Evolutionary conservation across 208 protist genomes (phyloP), one percentile per base, ranked within the genome.

Genomic region (Leptomonas pyrrhocoris): DNA sequence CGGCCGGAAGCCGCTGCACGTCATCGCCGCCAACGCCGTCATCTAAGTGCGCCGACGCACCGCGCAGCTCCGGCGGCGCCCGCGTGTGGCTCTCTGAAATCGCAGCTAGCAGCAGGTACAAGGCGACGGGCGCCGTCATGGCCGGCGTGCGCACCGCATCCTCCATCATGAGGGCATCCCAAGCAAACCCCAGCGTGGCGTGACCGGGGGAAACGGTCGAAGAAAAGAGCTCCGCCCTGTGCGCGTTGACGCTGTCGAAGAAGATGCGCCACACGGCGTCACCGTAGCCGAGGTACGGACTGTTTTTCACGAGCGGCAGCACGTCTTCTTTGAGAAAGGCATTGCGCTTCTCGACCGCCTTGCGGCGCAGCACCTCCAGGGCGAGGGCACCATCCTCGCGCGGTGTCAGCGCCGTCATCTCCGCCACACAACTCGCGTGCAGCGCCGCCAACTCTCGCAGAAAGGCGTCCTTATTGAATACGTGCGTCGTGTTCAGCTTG

Each of bases 351-450:
- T 83, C 55, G 13, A 94, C 54, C 1, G 81, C 80, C 64, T 83
- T 85, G 48, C 91, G 88, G 9, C 81, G 80, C 48, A 96, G 80
- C 57, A 93, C 84, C 73, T 92, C 88, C n/a, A 93, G 42, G n/a
- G 85, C 91, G 28, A 94, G 58, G 4, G 34, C 12, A 16, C 79
- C 66, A 45, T 89, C 81, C 68, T 87, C 70, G 19, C 71, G 62
- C 19, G 28, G 38, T 15, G 68, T 75, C 27, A 79, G 28, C 3
- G 54, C 54, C 4, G 31, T 21, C 45, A 88, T 77, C 42, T 68
- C 77, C 7, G 66, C 60, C 31, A 67, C 18, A 19, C 59, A 77
- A 7, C 48, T 12, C 2, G 53, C 64, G 56, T 86, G 81, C 27
- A 90, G 54, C 13, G 63, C 54, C 2, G 80, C 51, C 2, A 94